A percentile compares a stretch with the other conserved stretches of the same genome.
These are phyloP conservation scores for Magnaporthiopsis incrustans DNA, from an alignment of 2,329 filamentous ascomycete genomes.

Conservation along the genomic window DNA sequence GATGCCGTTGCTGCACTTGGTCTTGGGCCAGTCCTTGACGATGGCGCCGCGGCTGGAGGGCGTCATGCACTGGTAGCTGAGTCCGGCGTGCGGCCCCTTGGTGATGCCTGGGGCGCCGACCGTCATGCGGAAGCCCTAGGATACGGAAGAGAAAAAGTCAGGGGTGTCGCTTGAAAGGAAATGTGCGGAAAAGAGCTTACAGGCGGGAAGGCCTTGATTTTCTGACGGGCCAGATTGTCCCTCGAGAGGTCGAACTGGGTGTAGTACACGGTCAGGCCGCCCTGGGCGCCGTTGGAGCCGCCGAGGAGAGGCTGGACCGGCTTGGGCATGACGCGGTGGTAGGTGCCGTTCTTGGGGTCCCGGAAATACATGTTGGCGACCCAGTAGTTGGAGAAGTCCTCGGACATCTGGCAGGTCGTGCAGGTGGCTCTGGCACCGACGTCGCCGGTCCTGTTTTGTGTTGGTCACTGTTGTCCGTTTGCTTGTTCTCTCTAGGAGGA, in stretches of 20 bases:
- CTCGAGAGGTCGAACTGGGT: constrained; percentile 18
- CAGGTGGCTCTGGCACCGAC: constrained; percentile 16
- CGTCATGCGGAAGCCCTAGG: constrained; percentile 16
- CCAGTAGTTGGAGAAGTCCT: constrained; percentile 24
- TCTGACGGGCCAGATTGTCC: constrained; percentile 18
- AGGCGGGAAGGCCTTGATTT: constrained; percentile 18
- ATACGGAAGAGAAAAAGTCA: neutral
- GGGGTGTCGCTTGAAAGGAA: too few relatives aligned
- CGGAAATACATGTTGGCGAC: constrained; percentile 19
- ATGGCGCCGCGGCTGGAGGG: constrained; percentile 10
- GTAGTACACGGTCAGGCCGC: constrained; percentile 19
- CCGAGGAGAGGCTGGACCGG: constrained; percentile 18
- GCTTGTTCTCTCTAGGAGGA: too few relatives aligned
- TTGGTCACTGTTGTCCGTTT: neutral
- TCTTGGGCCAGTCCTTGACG: constrained; percentile 11
- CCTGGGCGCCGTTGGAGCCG: constrained; percentile 17
- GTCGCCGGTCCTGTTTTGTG: constrained; percentile 15
- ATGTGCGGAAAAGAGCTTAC: constrained; percentile 10
- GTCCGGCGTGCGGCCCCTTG: constrained; percentile 9
- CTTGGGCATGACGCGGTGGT: constrained; percentile 17
- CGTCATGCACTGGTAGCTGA: constrained; percentile 15
- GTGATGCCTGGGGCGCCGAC: constrained; percentile 13
- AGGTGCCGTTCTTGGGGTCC: constrained; percentile 19
- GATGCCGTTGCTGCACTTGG: constrained; percentile 13
- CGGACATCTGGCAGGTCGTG: constrained; percentile 21